phyloP scores from a whole-genome alignment of 2,329 filamentous ascomycete genomes.

The Shiraia bambusicola region DNA sequence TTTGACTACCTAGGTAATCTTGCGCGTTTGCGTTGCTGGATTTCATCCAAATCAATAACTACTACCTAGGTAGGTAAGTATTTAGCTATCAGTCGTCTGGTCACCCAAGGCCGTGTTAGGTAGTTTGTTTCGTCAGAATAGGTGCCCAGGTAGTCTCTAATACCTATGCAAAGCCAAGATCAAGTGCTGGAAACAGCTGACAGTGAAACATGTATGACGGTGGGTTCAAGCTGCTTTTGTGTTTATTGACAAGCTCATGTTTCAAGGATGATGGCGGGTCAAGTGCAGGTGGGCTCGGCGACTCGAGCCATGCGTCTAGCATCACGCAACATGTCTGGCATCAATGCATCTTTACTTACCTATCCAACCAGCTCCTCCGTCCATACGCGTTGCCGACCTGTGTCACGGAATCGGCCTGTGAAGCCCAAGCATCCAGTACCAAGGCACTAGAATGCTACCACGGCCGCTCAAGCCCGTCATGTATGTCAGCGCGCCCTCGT shows the following conservation, averaged over 20 bases:
- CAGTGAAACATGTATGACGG: not conserved
- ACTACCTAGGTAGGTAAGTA: too few relatives aligned
- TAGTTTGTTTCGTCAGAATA: not conserved
- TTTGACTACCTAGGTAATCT: too few relatives aligned
- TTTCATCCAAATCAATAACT: not conserved
- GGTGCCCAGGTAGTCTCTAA: too few relatives aligned
- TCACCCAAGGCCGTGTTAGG: not conserved
- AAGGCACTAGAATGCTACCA: not conserved
- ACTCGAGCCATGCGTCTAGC: constrained; percentile 13
- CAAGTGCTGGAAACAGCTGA: too few relatives aligned
- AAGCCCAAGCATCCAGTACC: constrained; percentile 2
- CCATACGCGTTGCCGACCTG: not conserved
- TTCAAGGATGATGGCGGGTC: constrained; percentile 6
- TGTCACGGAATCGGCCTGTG: not conserved
- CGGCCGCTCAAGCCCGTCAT: too few relatives aligned
- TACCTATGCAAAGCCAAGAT: too few relatives aligned
- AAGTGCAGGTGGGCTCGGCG: constrained; percentile 9
- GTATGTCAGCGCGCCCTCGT: not conserved
- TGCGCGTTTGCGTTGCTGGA: too few relatives aligned
- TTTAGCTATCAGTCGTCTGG: not conserved
- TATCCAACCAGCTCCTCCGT: too few relatives aligned
- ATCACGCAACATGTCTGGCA: constrained; percentile 9
- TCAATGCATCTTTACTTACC: not conserved
- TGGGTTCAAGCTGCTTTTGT: not conserved
- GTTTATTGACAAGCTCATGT: constrained; percentile 11